These are phyloP conservation scores for Lactarius psammicola DNA, from an alignment of 768 basidiomycete species.

Conservation along the genomic window DNA sequence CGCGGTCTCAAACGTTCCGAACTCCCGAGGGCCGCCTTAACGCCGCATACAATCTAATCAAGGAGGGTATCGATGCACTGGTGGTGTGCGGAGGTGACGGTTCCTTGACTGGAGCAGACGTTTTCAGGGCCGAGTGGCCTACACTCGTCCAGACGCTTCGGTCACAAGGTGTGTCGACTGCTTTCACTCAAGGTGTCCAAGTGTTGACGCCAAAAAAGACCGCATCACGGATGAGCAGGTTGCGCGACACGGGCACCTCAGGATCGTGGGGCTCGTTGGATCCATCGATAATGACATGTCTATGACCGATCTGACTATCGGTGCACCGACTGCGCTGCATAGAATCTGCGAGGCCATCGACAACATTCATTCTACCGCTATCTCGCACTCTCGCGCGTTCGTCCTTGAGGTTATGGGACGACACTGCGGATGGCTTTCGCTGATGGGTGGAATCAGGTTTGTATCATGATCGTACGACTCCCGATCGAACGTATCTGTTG, in stretches of 20 bases:
- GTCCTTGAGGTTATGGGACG: conserved; percentile 99
- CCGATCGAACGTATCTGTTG: background rate
- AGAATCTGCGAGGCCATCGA: conserved; percentile 98
- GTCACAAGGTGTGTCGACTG: conserved; percentile 48
- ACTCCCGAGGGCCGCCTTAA: conserved; percentile 84
- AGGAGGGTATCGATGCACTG: conserved; percentile 95
- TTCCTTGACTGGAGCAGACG: conserved; percentile 92
- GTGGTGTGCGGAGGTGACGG: conserved; percentile 98
- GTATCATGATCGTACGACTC: conserved; percentile 29
- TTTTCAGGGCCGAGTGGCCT: conserved; percentile 94
- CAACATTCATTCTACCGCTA: conserved; percentile 95
- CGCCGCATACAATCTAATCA: conserved; percentile 89
- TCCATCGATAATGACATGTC: conserved; percentile 99
- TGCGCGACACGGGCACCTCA: conserved; percentile 74
- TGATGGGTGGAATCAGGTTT: conserved; percentile 88
- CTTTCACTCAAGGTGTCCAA: background rate
- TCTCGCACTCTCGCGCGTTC: conserved; percentile 95
- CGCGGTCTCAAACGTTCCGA: conserved; percentile 80
- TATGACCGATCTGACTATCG: conserved; percentile 95
- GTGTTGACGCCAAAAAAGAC: conserved; percentile 40
- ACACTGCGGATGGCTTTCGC: conserved; percentile 98
- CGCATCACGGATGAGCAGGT: conserved; percentile 75
- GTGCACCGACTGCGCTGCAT: conserved; percentile 91
- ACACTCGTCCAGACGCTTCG: conserved; percentile 69
- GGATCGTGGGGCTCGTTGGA: conserved; percentile 97